phyloP scores from a whole-genome alignment of 345 rosid species.

The Xanthoceras sorbifolium region DNA sequence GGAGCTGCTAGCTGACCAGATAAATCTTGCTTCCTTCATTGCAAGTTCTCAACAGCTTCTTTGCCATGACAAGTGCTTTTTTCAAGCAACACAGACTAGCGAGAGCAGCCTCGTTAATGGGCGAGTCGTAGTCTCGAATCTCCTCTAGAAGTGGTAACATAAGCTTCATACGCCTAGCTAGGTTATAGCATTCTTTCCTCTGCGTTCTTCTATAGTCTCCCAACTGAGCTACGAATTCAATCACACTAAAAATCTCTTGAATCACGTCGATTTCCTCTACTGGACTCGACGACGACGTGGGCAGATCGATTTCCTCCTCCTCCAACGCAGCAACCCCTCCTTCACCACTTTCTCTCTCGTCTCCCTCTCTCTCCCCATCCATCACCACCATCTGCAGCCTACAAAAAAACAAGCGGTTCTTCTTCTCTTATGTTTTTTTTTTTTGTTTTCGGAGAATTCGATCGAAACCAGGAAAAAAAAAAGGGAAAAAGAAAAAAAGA shows the following conservation, averaged over 20 bases:
- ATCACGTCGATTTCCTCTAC: constrained; percentile 32
- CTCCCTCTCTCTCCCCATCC: constrained; percentile 37
- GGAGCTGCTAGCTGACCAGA: constrained; percentile 52
- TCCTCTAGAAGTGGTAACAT: constrained; percentile 67
- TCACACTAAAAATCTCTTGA: constrained; percentile 33
- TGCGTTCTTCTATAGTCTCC: constrained; percentile 57
- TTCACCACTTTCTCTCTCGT: constrained; percentile 22
- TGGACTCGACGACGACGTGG: constrained; percentile 5
- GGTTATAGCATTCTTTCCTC: constrained; percentile 57
- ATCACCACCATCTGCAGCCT: constrained; percentile 38
- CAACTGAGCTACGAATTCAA: constrained; percentile 50
- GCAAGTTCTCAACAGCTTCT: constrained; percentile 53
- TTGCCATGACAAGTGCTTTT: constrained; percentile 47
- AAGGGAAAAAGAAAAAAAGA: too few relatives aligned
- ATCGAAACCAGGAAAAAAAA: neutral
- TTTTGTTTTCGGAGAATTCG: neutral
- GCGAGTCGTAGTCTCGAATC: constrained; percentile 37
- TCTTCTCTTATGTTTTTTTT: too few relatives aligned
- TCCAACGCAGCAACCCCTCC: neutral
- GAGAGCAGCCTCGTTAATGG: constrained; percentile 26
- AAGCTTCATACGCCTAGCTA: constrained; percentile 67
- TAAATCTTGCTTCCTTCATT: constrained; percentile 80
- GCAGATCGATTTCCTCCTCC: constrained; percentile 30
- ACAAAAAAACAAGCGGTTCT: neutral
- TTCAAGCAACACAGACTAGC: constrained; percentile 39